Base-by-base conservation (phyloP, 2,329 filamentous ascomycete species). In the Pseudopyrenochaeta lycopersici region DNA sequence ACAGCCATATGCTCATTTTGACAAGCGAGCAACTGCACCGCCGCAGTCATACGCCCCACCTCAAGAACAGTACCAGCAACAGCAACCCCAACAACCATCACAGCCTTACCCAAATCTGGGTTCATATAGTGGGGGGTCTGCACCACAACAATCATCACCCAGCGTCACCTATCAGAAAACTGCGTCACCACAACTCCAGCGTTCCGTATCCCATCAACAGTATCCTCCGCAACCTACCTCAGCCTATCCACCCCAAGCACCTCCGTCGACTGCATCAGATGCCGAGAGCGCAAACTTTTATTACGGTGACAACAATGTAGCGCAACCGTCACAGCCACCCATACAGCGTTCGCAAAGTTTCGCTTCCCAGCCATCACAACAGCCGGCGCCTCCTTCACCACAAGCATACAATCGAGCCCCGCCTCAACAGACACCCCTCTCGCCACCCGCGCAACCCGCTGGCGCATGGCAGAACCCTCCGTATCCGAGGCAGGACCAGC, bases 1-100 rank as follows among this genome's bases (percentile, higher is more conserved):
- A 50, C 76, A 80, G 30, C 57, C 72, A n/a, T 75, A 77, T 36
- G 50, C 71, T 21, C 68, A 74, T 35, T 75, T 71, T 48, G 70
- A 77, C 46, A 69, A 74, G 46, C 72, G 69, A 39, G 59, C 66
- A 39, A 68, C 73, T 27, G 60, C 60, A 21, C 58, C 66, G 49
- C 60, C 66, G 6, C 66, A 63, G 36, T 63, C 68, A 15, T 68
- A 65, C 30, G 60, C 66, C 10, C 64, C 67, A 6, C 67, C 67
- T 17, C 58, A 61, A 5, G 72, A 74, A 9, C 67, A 70, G 30
- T 72, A 73, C 29, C 73, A 72, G 49, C 70, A 68, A 43, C 71
- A 65, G 45, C 71, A 67, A 43, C 71, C 65, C 44, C 71, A 67
- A 46, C 68, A 72, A 42, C 74, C 69, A 18, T 70, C 70, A 29